A percentile compares a stretch with the other conserved stretches of the same genome.
These are phyloP conservation scores for Senecio squalidus DNA, from an alignment of 140 eudicot species.

Conservation along the genomic window DNA sequence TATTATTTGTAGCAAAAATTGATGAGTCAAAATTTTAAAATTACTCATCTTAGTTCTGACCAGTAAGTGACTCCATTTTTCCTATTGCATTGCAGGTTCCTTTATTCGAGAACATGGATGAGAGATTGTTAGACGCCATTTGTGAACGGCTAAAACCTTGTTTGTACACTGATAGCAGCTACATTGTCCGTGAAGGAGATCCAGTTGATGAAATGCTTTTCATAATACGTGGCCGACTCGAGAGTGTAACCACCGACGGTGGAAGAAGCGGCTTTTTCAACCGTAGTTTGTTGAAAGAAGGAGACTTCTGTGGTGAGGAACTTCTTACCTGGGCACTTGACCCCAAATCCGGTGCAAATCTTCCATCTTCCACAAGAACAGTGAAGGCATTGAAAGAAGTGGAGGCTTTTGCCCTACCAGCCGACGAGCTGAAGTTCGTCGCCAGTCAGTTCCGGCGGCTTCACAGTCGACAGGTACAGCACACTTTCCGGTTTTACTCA, in stretches of 20 bases:
- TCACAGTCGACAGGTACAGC: conserved; percentile 95
- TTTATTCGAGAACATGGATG: conserved; percentile 90
- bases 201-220: conserved; percentile 98
- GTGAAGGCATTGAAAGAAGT: conserved; percentile 84
- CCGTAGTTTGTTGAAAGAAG: conserved; percentile 75
- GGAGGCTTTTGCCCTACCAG: conserved; percentile 84
- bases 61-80: neutral
- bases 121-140: conserved; percentile 82
- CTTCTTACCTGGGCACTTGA: conserved; percentile 97
- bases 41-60: neutral
- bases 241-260: conserved; percentile 91
- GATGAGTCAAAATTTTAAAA: neutral
- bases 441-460: conserved; percentile 92
- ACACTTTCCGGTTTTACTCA: conserved; percentile 87
- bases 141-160: conserved; percentile 97
- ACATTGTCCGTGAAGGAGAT: conserved; percentile 92
- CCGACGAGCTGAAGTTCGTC: conserved; percentile 84
- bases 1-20: neutral
- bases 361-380: conserved; percentile 90
- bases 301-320: conserved; percentile 97
- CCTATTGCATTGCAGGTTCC: conserved; percentile 59
- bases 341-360: conserved; percentile 69
- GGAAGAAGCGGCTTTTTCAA: conserved; percentile 96
- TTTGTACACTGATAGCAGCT: conserved; percentile 70
- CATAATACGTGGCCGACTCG: conserved; percentile 90